Evolutionary conservation across 2,329 filamentous ascomycete genomes (phyloP), one percentile per base, ranked within the genome.

Genomic region (Fusarium sp.): DNA sequence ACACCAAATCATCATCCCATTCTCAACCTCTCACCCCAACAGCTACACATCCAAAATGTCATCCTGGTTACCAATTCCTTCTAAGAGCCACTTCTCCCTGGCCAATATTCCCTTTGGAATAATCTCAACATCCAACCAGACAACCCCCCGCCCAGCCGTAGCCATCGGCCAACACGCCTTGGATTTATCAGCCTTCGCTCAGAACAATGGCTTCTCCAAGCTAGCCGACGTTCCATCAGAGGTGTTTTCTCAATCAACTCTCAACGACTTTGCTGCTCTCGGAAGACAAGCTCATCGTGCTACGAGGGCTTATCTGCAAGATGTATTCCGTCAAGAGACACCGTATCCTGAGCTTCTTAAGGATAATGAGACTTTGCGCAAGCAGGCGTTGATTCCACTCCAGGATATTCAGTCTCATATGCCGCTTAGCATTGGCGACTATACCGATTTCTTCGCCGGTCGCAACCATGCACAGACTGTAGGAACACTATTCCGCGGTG

Each of bases 91-190:
- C 20, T 72, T 72, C 53, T 72, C 91, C 10, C 80, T 95, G 52
- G 87, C 89, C 67, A 95, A 95, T 75, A 90, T 96, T 53, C 92
- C 92, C 2, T 95, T 95, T 71, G 92, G 92, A 66, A 89, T 95
- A 79, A 91, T 96, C 72, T 90, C 88, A 27, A 90, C 90, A 1
- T 66, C 83, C 6, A 76, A 81, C 5, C 82, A 86, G 56, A 73
- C 83, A 56, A 17, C 82, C 31, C 90, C 83, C 10, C 89, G 89
- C 20, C 84, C 88, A 6, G 92, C 90, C 11, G 81, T 92, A 58
- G 91, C 91, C 17, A 90, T 95, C 71, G 92, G 92, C 46, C 84
- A 89, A 15, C 82, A 91, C 75, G 90, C 87, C 0, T 80, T 95
- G 18, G 91, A 95, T 69, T 81, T 96, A 14, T 84, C 85, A 40